Evolutionary conservation across 73 alveolate species (phyloP).

Genomic region (Paramecium sonneborni): DNA sequence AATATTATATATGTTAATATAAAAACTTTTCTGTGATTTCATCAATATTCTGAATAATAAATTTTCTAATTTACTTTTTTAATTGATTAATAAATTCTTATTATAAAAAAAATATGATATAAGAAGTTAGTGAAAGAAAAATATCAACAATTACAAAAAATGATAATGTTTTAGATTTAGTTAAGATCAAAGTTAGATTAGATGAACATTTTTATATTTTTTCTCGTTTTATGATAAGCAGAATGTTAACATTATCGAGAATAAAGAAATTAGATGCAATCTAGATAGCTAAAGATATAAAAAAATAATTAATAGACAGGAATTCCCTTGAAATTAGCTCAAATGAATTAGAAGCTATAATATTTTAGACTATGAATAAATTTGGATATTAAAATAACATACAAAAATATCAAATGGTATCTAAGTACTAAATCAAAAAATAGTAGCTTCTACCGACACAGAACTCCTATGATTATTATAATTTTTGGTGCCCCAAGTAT

Average conservation of each 20-base stretch:
- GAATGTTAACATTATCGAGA: constrained; percentile 77
- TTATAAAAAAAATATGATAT: not conserved
- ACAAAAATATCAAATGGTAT: constrained; percentile 74
- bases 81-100: no score
- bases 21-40: no score
- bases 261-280: constrained; percentile 64
- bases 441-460: constrained; percentile 67
- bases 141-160: not conserved
- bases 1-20: no score
- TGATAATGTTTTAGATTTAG: constrained; percentile 69
- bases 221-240: constrained; percentile 79
- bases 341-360: constrained; percentile 67
- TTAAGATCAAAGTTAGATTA: constrained; percentile 76
- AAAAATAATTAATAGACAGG: constrained; percentile 72
- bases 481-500: constrained; percentile 77
- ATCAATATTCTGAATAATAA: no score
- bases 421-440: constrained; percentile 45
- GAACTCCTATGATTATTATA: constrained; percentile 78
- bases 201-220: constrained; percentile 82
- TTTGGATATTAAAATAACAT: constrained; percentile 71
- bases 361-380: constrained; percentile 67
- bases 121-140: not conserved
- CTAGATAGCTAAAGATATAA: constrained; percentile 74
- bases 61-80: no score
- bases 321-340: constrained; percentile 70